Conservation (phyloP, 2,329 filamentous ascomycete genomes). For the Fusarium sp. region DNA sequence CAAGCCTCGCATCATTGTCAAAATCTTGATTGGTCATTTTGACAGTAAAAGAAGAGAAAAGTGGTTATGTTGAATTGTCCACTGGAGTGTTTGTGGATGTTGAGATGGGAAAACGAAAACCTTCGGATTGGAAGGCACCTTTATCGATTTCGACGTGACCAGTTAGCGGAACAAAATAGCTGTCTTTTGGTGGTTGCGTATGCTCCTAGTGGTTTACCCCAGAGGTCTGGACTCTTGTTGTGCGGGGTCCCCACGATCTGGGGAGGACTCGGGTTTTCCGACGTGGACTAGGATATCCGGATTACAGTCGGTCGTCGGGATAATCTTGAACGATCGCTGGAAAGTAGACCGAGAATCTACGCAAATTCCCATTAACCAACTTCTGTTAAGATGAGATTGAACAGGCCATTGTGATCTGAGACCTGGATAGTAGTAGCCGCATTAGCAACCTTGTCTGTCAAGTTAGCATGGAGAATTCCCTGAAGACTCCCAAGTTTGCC, state of each 20-base stretch:
- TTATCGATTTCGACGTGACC: not conserved
- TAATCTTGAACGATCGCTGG: not conserved
- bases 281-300: not conserved
- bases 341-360: not conserved
- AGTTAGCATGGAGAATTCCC: not conserved
- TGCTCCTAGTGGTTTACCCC: not conserved
- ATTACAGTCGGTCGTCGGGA: not conserved
- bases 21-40: not conserved
- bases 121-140: not conserved
- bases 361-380: not conserved
- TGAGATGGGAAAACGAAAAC: not conserved
- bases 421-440: accelerated
- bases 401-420: accelerated
- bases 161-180: no score
- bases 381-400: accelerated
- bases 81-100: not conserved
- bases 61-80: constrained; percentile 6
- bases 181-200: not conserved
- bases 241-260: not conserved
- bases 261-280: constrained; percentile 4
- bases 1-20: not conserved
- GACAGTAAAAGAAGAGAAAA: not conserved
- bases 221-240: not conserved
- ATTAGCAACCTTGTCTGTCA: not conserved
- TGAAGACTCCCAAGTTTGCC: not conserved